Percentiles rank a stretch among this genome's conserved stretches.
Conservation (phyloP, 441 rosid genomes). For the Populus hybrid region DNA sequence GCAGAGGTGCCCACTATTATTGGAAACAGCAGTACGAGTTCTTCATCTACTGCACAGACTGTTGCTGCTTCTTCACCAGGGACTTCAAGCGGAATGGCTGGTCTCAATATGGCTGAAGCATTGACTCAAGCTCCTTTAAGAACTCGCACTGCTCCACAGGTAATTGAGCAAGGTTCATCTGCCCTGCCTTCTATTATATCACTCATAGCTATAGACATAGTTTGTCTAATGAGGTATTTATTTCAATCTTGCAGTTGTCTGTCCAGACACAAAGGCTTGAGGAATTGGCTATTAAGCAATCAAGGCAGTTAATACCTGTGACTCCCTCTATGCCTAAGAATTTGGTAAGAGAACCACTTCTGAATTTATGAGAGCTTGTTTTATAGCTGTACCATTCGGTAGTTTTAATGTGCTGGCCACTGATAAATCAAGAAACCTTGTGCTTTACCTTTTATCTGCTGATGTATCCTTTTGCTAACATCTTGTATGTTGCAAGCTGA, state of each 20-base stretch:
- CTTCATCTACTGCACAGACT: constrained; percentile 31
- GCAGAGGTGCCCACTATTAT: constrained; percentile 66
- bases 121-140: constrained; percentile 71
- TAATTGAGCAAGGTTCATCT: constrained; percentile 24
- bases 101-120: constrained; percentile 97
- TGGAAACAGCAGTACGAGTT: constrained; percentile 40
- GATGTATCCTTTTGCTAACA: background rate
- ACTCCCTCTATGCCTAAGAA: constrained; percentile 74
- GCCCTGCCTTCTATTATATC: background rate
- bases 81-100: constrained; percentile 29
- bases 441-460: background rate
- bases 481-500: background rate
- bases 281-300: constrained; percentile 76
- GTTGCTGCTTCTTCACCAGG: constrained; percentile 29
- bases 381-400: background rate
- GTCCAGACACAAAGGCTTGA: constrained; percentile 73
- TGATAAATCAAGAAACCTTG: background rate
- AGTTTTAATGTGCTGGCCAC: background rate
- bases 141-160: constrained; percentile 65
- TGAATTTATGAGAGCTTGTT: background rate
- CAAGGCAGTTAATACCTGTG: constrained; percentile 83
- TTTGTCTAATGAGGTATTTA: background rate
- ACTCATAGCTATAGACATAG: background rate
- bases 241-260: constrained; percentile 43
- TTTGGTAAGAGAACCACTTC: constrained; percentile 44